phyloP scores from a whole-genome alignment of 1,139 yeast species.

The Saccharomyces hybrid region DNA sequence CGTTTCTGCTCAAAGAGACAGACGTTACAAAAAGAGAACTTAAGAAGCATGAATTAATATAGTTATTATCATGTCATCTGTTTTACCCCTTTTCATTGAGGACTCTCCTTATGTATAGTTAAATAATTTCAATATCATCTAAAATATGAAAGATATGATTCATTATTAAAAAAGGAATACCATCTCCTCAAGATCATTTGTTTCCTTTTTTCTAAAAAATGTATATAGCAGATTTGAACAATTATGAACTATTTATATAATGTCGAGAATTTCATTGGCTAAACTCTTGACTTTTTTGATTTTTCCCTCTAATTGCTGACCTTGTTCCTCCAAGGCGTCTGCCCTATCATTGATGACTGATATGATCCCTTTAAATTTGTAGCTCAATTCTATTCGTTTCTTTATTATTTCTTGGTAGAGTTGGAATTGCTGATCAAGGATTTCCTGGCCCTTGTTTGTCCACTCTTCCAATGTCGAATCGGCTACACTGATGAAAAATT shows the following conservation, averaged over 20 bases:
- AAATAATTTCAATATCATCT: background rate
- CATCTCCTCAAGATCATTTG: no score
- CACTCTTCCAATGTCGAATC: constrained; percentile 33
- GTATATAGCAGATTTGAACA: background rate
- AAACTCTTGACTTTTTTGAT: constrained; percentile 34
- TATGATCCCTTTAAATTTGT: constrained; percentile 34
- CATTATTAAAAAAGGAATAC: background rate
- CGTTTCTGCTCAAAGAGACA: constrained; percentile 88
- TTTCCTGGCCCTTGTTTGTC: constrained; percentile 32
- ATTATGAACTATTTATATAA: constrained; percentile 10
- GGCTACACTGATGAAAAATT: constrained; percentile 26
- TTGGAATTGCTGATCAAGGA: constrained; percentile 15
- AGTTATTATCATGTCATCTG: constrained; percentile 3
- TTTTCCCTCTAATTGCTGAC: constrained; percentile 33
- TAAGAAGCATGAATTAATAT: constrained; percentile 34
- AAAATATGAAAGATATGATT: background rate
- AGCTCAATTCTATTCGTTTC: constrained; percentile 36
- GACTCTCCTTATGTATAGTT: constrained; percentile 1
- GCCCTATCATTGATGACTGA: constrained; percentile 36
- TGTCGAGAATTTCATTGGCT: constrained; percentile 37
- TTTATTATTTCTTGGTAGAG: constrained; percentile 33
- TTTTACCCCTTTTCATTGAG: background rate
- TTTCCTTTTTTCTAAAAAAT: background rate
- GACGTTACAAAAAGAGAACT: constrained; percentile 95
- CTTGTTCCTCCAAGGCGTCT: constrained; percentile 31